A percentile compares a stretch with the other conserved stretches of the same genome.
Evolutionary conservation across 176 grass and related monocot species (phyloP).

Genomic region (Phoenix roebelenii): DNA sequence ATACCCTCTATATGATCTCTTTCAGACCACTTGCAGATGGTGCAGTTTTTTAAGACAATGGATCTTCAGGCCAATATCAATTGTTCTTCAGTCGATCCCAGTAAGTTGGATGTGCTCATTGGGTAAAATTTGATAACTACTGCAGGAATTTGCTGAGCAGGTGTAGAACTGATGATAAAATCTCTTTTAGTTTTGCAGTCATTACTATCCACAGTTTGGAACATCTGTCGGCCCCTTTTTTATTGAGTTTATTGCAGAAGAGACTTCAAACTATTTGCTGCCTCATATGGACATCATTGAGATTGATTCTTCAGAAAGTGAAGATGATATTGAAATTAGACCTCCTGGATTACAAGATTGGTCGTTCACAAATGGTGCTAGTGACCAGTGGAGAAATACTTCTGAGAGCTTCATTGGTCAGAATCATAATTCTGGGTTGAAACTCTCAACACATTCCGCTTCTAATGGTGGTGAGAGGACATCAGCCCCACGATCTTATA

Average conservation of each 20-base stretch:
- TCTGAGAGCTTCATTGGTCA: background rate
- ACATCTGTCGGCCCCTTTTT: background rate
- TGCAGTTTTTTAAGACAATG: background rate
- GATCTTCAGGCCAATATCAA: background rate
- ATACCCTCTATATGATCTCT: too few species aligned
- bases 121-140: background rate
- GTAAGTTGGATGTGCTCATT: background rate
- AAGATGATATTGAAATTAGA: background rate
- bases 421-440: too few species aligned
- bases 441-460: too few species aligned
- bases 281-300: constrained; percentile 16
- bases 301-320: constrained; percentile 16
- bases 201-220: background rate
- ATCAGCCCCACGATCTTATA: too few species aligned
- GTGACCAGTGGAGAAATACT: background rate
- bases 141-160: background rate
- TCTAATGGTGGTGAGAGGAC: too few species aligned
- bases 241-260: background rate
- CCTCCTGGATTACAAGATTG: background rate
- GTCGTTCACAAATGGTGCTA: background rate
- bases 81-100: background rate
- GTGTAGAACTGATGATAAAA: background rate
- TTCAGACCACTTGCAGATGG: background rate
- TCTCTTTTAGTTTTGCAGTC: background rate
- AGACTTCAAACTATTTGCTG: background rate